Evolutionary conservation across 148 eudicot genomes (phyloP).

Genomic region (Rheum nobile): DNA sequence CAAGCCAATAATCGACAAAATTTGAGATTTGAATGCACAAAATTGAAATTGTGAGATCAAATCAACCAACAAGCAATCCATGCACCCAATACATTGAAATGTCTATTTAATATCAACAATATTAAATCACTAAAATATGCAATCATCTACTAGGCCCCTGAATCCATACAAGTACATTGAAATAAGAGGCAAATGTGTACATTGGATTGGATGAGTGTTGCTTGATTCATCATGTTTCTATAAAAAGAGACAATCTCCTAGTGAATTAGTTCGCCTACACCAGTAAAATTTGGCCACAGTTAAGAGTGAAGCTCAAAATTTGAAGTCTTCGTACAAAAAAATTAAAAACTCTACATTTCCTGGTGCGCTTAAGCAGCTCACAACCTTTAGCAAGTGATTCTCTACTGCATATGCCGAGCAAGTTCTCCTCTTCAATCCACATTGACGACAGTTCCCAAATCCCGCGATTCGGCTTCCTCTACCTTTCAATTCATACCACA

Average conservation of each 20-base stretch:
- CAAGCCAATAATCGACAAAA: too few species aligned
- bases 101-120: too few species aligned
- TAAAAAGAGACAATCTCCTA: conserved; percentile 89
- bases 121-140: background rate
- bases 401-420: too few species aligned
- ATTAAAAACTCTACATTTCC: conserved; percentile 49
- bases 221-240: conserved; percentile 43
- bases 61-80: too few species aligned
- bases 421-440: too few species aligned
- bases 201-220: background rate
- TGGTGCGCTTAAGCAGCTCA: conserved; percentile 77
- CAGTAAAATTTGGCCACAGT: background rate
- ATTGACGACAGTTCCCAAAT: too few species aligned
- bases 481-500: too few species aligned
- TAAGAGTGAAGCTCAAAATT: background rate
- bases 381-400: conserved; percentile 75
- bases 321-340: background rate
- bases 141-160: background rate
- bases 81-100: too few species aligned
- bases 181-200: background rate
- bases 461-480: too few species aligned
- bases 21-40: too few species aligned
- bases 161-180: conserved; percentile 7
- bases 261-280: conserved; percentile 21
- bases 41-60: too few species aligned